Conservation (phyloP, 139 green algal species). For the Picochlorum sp. region DNA sequence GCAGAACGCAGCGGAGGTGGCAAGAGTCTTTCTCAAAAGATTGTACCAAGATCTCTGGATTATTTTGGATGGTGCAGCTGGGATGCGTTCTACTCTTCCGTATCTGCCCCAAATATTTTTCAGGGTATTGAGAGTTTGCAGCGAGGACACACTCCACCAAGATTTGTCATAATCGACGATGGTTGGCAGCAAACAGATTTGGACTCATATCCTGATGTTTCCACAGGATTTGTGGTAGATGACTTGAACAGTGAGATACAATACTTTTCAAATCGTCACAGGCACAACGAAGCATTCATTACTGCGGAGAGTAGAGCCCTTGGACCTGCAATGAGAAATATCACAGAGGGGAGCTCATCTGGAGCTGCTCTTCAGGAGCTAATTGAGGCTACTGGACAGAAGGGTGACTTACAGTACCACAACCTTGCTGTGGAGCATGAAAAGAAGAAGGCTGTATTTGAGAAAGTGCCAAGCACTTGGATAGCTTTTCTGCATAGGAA, state of each 20-base stretch:
- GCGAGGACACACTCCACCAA: conserved; percentile 44
- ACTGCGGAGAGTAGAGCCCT: conserved; percentile 35
- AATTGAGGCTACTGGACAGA: neutral
- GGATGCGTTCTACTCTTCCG: conserved; percentile 90
- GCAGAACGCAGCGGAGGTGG: conserved; percentile 59
- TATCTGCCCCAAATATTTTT: conserved; percentile 55
- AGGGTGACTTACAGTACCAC: conserved; percentile 15
- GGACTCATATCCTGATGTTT: conserved; percentile 18
- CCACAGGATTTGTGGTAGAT: neutral
- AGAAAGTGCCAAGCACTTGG: no score
- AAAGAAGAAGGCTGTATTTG: neutral
- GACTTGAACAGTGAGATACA: conserved; percentile 1
- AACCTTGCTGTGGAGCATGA: conserved; percentile 17
- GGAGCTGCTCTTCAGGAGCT: conserved; percentile 23
- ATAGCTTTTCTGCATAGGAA: neutral
- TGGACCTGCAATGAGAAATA: conserved; percentile 11
- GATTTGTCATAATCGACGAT: conserved; percentile 77
- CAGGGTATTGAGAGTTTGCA: conserved; percentile 22
- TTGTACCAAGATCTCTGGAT: conserved; percentile 68
- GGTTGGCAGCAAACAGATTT: conserved; percentile 54
- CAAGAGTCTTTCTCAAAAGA: conserved; percentile 49
- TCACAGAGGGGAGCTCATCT: conserved; percentile 26
- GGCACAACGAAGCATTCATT: conserved; percentile 21
- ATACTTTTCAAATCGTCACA: neutral
- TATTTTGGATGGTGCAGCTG: conserved; percentile 85